Evolutionary conservation across 306 rosid genomes (phyloP), one percentile per base, ranked within the genome.

Genomic region (Begonia masoniana): DNA sequence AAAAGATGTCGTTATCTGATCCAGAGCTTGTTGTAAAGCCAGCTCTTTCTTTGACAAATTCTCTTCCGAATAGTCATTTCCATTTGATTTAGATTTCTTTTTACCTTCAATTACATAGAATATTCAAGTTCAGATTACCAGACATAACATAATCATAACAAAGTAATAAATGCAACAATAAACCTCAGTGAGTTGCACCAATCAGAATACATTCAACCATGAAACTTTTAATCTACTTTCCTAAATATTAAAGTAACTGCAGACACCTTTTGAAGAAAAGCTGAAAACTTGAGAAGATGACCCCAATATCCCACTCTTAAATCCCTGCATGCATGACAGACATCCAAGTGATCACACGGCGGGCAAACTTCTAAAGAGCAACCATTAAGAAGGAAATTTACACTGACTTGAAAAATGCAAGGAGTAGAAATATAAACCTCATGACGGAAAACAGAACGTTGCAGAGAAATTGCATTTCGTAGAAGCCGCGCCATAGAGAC

Each of bases 11-110:
- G 83, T 78, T 58, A 91, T 91, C 74, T 91, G 97, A 71, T 91
- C 96, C 64, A 91, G 56, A 23, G 96, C 95, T 80, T 85, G 91
- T 43, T 77, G 82, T 39, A 89, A 77, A 24, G 95, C 87, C 63
- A 74, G 41, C 10, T 89, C 97, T 74, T 76, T 89, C 85, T 82
- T 82, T 5, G 94, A 74, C 77, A 80, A 36, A 57, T 63, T 78
- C 50, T 85, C 94, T 61, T 76, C 94, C 24, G 72, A 47, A 6
- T 86, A 76, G 45, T 80, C 94, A 65, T 81, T 78, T 68, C 69
- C 89, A 67, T 80, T 84, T 41, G 91, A 73, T 76, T 85, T 89
- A 12, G 80, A 67, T 72, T 58, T 82, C 70, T 15, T 75, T 62
- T 15, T 78, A 55, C 95, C 94, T 89, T 70, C 52, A 62, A 62